Evolutionary conservation across 2,329 filamentous ascomycete species (phyloP).

Genomic region (Epichloe bromicola): DNA sequence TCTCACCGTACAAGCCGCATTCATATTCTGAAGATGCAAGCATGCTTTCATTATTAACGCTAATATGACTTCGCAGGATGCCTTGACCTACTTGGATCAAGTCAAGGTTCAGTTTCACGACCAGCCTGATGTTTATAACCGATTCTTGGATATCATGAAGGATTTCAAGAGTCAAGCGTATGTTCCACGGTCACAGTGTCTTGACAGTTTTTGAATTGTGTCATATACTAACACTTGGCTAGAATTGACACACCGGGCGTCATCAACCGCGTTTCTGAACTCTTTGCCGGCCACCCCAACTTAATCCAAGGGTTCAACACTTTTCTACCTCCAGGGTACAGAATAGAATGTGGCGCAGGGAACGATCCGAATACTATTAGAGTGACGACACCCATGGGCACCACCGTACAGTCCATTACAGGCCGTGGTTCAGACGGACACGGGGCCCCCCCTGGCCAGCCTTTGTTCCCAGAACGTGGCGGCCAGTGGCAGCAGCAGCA

Average conservation of each 20-base stretch:
- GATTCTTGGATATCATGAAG: conserved; percentile 98
- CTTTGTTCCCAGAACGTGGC: conserved; percentile 34
- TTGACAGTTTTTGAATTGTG: conserved; percentile 43
- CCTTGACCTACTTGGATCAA: conserved; percentile 91
- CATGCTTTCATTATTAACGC: background rate
- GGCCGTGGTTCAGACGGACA: conserved; percentile 34
- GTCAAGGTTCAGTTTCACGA: conserved; percentile 97
- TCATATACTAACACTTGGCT: conserved; percentile 45
- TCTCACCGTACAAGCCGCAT: no score
- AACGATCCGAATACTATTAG: conserved; percentile 93
- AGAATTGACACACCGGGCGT: conserved; percentile 95
- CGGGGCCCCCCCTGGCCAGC: conserved; percentile 24
- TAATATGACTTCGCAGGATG: conserved; percentile 34
- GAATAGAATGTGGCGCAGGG: conserved; percentile 88
- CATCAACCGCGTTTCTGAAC: conserved; percentile 87
- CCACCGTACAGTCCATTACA: conserved; percentile 78
- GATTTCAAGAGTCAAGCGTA: conserved; percentile 97
- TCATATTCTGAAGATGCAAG: no score
- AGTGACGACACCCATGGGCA: conserved; percentile 96
- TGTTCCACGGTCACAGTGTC: conserved; percentile 22
- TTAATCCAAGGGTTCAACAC: conserved; percentile 98
- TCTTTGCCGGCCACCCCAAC: conserved; percentile 91
- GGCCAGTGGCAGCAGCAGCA: conserved; percentile 36
- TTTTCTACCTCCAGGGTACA: conserved; percentile 86
- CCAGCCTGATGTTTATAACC: conserved; percentile 92